A percentile compares a stretch with the other conserved stretches of the same genome.
Evolutionary conservation across 495 filamentous ascomycete species (phyloP).

Genomic region (Aspergillus incahuasiensis): DNA sequence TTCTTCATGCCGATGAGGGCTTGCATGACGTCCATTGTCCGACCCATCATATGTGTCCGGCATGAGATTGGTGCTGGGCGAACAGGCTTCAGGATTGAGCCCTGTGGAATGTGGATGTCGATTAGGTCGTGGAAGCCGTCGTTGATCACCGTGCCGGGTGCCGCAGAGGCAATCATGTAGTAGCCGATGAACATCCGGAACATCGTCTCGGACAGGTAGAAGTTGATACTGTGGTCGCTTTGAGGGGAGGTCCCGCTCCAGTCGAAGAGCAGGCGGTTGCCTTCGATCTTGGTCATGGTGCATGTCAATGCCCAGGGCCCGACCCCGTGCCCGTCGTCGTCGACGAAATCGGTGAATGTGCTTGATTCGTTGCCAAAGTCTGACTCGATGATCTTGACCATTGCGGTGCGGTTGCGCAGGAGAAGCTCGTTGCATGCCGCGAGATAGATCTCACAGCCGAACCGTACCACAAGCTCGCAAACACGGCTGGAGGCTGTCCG

Average conservation of each 20-base stretch:
- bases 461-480: conserved; percentile 41
- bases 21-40: conserved; percentile 45
- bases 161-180: conserved; percentile 45
- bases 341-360: conserved; percentile 48
- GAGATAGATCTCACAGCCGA: conserved; percentile 39
- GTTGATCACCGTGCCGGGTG: conserved; percentile 41
- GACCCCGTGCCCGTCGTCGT: conserved; percentile 47
- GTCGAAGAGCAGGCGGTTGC: conserved; percentile 39
- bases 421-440: conserved; percentile 42
- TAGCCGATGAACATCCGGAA: conserved; percentile 51
- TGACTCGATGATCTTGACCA: conserved; percentile 41
- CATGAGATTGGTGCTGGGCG: conserved; percentile 47
- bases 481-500: conserved; percentile 40
- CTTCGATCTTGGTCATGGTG: conserved; percentile 37
- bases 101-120: conserved; percentile 42
- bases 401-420: conserved; percentile 36
- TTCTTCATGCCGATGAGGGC: conserved; percentile 46
- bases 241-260: conserved; percentile 47
- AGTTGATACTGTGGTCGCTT: conserved; percentile 46
- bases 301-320: conserved; percentile 48
- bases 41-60: conserved; percentile 44
- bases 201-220: conserved; percentile 47
- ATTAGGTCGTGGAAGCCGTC: conserved; percentile 49
- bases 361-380: conserved; percentile 38
- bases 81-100: conserved; percentile 43